phyloP scores from a whole-genome alignment of 768 basidiomycete genomes.

The Lactarius hatsudake region DNA sequence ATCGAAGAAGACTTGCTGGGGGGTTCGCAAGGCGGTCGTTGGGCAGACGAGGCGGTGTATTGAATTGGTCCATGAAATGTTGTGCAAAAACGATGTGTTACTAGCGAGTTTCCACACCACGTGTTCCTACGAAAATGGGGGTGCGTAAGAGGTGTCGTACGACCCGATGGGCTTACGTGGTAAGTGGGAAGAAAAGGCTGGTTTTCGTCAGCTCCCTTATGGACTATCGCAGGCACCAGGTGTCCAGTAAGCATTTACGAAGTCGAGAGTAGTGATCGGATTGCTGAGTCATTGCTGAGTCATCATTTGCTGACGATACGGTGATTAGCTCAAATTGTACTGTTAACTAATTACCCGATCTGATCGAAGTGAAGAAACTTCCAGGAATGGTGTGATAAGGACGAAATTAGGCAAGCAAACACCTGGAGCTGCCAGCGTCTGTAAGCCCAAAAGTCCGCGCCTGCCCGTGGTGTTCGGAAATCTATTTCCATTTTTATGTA shows the following conservation, averaged over 20 bases:
- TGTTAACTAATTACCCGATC: conserved; percentile 8
- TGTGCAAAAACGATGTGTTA: not conserved
- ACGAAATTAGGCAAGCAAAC: not conserved
- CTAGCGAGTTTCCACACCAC: not conserved
- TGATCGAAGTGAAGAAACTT: conserved; percentile 3
- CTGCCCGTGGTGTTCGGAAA: conserved; percentile 2
- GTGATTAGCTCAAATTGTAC: not conserved
- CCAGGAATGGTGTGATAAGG: not conserved
- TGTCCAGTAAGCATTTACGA: not conserved
- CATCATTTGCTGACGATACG: not conserved
- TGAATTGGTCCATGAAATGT: conserved; percentile 2
- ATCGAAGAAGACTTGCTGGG: conserved; percentile 24
- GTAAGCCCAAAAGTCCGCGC: not conserved
- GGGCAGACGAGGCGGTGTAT: conserved; percentile 26
- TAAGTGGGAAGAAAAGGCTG: not conserved
- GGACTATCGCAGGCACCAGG: not conserved
- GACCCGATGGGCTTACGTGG: not conserved
- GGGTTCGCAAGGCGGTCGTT: conserved; percentile 5
- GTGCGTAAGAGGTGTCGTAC: not conserved
- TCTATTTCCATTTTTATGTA: conserved; percentile 8
- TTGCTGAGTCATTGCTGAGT: conserved; percentile 19
- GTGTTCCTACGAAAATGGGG: not conserved
- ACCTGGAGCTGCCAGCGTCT: not conserved
- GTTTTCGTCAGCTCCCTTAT: not conserved
- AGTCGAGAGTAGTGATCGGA: too few relatives aligned